Evolutionary conservation across 179 eudicot species (phyloP).

Genomic region (Amaranthus tricolor): DNA sequence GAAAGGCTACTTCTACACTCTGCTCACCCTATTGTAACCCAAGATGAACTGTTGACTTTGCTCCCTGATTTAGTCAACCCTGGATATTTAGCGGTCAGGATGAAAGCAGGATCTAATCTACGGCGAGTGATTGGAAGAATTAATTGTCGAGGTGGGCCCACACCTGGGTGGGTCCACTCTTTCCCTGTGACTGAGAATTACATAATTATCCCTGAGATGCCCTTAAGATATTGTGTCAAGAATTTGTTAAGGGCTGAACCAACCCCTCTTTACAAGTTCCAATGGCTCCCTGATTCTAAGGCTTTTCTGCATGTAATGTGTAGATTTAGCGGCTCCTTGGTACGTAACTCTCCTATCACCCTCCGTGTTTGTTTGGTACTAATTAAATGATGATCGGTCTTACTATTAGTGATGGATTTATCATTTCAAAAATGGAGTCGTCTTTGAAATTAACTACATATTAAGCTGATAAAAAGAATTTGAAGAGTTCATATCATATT

Average conservation of each 20-base stretch:
- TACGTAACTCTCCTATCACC: conserved; percentile 29
- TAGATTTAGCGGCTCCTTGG: conserved; percentile 75
- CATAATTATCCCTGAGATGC: conserved; percentile 91
- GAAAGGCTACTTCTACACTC: conserved; percentile 68
- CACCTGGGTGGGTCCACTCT: conserved; percentile 98
- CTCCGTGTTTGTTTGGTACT: no score
- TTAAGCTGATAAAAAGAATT: no score
- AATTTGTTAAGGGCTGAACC: conserved; percentile 82
- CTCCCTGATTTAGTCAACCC: conserved; percentile 79
- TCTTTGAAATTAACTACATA: no score
- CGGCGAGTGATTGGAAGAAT: conserved; percentile 80
- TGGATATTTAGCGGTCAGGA: conserved; percentile 75
- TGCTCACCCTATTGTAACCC: conserved; percentile 86
- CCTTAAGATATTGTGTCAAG: conserved; percentile 73
- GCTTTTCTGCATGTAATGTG: conserved; percentile 87
- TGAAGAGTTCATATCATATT: no score
- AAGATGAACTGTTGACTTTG: conserved; percentile 60
- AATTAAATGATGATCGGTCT: no score
- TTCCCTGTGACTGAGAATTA: conserved; percentile 86
- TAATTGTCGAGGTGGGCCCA: conserved; percentile 72
- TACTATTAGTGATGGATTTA: no score
- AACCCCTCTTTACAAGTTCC: conserved; percentile 83
- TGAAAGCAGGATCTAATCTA: conserved; percentile 71
- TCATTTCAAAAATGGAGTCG: no score
- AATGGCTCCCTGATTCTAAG: conserved; percentile 87